A percentile compares a stretch with the other conserved stretches of the same genome.
These are phyloP conservation scores for Erigeron canadensis DNA, from an alignment of 129 eudicot genomes.

Conservation along the genomic window DNA sequence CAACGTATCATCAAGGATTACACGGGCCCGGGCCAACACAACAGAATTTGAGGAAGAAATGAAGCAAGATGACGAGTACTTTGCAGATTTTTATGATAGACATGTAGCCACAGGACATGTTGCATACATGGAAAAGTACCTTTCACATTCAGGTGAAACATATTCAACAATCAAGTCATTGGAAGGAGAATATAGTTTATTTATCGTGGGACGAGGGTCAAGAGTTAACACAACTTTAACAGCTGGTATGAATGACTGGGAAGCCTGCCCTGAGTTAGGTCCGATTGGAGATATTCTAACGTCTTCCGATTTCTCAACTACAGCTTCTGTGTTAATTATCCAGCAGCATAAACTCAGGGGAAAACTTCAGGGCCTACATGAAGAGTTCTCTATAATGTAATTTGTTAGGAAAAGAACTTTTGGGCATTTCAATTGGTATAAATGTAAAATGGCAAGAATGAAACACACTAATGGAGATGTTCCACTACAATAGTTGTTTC, in stretches of 20 bases:
- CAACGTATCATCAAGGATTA: conserved; percentile 47
- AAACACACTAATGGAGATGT: background rate
- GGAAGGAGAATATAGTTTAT: conserved; percentile 72
- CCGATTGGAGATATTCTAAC: conserved; percentile 92
- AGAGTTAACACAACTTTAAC: conserved; percentile 77
- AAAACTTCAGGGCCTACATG: conserved; percentile 65
- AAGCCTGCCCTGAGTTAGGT: conserved; percentile 92
- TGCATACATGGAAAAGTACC: conserved; percentile 80
- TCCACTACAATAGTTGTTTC: background rate
- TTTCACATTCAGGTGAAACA: conserved; percentile 74
- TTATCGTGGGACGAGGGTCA: conserved; percentile 83
- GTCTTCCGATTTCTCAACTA: conserved; percentile 58
- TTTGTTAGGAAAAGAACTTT: background rate
- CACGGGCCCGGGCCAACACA: conserved; percentile 45
- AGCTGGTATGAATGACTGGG: conserved; percentile 96
- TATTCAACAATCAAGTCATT: conserved; percentile 69
- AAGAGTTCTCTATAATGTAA: conserved; percentile 73
- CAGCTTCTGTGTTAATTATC: conserved; percentile 75
- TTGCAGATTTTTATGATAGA: conserved; percentile 76
- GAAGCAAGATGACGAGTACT: conserved; percentile 82
- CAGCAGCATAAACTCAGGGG: conserved; percentile 82
- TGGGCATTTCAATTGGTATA: conserved; percentile 3
- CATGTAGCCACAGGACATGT: conserved; percentile 78
- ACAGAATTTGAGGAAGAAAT: conserved; percentile 73
- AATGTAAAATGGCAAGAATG: conserved; percentile 14